These are phyloP conservation scores for Dendrocalamus latiflorus DNA, from an alignment of 202 grass and related monocot genomes.

Conservation along the genomic window DNA sequence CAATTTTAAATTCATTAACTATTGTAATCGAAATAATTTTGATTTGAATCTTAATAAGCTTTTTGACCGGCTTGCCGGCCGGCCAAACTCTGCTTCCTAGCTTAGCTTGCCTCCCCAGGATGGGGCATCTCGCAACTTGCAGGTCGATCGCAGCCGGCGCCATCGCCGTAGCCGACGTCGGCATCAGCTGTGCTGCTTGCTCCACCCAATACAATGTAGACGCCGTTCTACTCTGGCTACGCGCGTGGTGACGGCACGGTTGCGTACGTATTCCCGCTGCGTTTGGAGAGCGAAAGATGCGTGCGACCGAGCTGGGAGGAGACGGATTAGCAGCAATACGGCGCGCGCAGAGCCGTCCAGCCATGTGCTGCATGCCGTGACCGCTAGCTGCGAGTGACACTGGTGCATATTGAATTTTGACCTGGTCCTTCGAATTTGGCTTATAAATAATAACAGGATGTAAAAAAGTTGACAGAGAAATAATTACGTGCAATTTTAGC, in stretches of 20 bases:
- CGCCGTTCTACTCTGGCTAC: neutral
- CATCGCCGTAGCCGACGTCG: neutral
- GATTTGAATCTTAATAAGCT: too few species aligned
- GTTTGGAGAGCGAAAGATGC: neutral
- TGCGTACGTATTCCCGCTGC: neutral
- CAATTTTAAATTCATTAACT: too few species aligned
- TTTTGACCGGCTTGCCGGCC: neutral
- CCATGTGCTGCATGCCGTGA: neutral
- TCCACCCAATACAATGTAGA: neutral
- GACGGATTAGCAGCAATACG: neutral
- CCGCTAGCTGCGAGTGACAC: neutral
- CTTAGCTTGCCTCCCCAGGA: neutral
- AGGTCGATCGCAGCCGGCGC: neutral
- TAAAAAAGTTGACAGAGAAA: too few species aligned
- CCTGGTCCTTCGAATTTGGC: too few species aligned
- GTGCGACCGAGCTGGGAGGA: neutral
- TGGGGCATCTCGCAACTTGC: neutral
- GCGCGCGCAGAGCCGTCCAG: neutral
- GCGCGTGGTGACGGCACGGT: neutral
- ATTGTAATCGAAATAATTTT: too few species aligned
- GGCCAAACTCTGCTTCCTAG: neutral
- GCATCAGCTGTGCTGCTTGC: neutral
- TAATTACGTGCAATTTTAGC: too few species aligned
- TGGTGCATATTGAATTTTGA: too few species aligned
- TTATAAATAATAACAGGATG: too few species aligned